phyloP scores from a whole-genome alignment of 1,284 basidiomycete species.

The Heliocybe sulcata region DNA sequence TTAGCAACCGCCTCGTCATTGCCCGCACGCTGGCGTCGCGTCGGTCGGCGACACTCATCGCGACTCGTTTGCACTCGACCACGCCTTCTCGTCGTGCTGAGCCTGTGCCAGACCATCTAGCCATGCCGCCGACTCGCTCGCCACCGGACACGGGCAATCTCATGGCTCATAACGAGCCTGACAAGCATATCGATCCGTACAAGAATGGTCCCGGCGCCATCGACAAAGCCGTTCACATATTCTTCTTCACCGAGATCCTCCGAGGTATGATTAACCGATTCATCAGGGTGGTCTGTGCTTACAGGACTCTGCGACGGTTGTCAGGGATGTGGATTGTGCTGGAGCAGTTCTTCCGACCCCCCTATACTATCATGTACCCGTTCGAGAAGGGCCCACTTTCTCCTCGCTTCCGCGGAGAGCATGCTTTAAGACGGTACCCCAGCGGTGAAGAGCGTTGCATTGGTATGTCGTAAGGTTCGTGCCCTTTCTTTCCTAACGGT shows the following conservation, averaged over 20 bases:
- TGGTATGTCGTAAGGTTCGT: constrained; percentile 42
- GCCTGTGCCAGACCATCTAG: constrained; percentile 10
- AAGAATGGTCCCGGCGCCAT: constrained; percentile 79
- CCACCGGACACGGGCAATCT: constrained; percentile 20
- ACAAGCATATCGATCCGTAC: constrained; percentile 58
- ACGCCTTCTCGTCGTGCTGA: constrained; percentile 16
- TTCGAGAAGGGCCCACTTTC: constrained; percentile 98
- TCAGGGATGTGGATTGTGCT: constrained; percentile 99
- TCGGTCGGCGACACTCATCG: constrained; percentile 28
- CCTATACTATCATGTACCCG: constrained; percentile 97
- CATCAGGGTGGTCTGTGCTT: not conserved
- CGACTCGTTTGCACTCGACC: constrained; percentile 37
- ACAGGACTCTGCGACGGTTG: not conserved
- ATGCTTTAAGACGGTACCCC: constrained; percentile 96
- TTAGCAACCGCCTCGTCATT: constrained; percentile 22
- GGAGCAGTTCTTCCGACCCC: constrained; percentile 95
- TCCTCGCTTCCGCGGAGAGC: constrained; percentile 97
- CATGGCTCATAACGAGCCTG: constrained; percentile 35
- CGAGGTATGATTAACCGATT: constrained; percentile 57
- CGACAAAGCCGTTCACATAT: constrained; percentile 93
- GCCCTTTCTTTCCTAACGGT: not conserved
- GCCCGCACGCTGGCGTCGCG: constrained; percentile 14
- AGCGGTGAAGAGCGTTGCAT: constrained; percentile 99
- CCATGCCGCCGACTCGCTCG: not conserved
- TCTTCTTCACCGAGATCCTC: constrained; percentile 99